Evolutionary conservation across 202 grass and related monocot species (phyloP), one percentile per base, ranked within the genome.

Genomic region (Saccharum hybrid): DNA sequence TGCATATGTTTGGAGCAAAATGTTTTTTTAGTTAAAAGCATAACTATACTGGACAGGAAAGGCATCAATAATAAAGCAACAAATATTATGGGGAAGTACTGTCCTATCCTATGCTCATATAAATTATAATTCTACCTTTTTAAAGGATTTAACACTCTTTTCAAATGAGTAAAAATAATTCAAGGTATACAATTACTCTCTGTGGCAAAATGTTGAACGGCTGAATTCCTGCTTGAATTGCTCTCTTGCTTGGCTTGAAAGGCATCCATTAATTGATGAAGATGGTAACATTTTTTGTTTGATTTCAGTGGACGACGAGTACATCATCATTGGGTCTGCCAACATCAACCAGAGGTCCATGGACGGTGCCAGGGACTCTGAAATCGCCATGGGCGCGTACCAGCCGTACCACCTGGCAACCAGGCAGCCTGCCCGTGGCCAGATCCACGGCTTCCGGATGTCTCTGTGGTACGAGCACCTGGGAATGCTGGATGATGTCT

Each of bases 261-360:
- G n/a, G 23, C 10, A 8, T 16, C 10, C 21, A 14, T 30, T 42
- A 49, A 59, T 62, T 82, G 26, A 39, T 82, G 51, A 38, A 72
- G 28, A 8, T 54, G 39, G 18, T 28, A 67, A 63, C 18, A 31
- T 75, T 11, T 85, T 12, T 34, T 74, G 2, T 82, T 73, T 40
- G 19, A 21, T 77, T 88, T 72, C 89, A 92, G 96, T 99, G 74
- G 96, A 99, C 26, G 96, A 99, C 4, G 96, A 99, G 69, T 99
- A 99, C 69, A 96, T 96, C 36, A 99, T 99, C 63, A 61, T 94
- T 1, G 96, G 93, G 19, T 99, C 96, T 8, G 96, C 96, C 56
- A 96, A 99, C 88, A 96, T 99, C 84, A 99, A 99, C 76, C 89
- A 99, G 86, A 88, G 96, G 84, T 99, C 96, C 21, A 96, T 99